These are phyloP conservation scores for Cucumis melo DNA, from an alignment of 306 rosid species.

Conservation along the genomic window DNA sequence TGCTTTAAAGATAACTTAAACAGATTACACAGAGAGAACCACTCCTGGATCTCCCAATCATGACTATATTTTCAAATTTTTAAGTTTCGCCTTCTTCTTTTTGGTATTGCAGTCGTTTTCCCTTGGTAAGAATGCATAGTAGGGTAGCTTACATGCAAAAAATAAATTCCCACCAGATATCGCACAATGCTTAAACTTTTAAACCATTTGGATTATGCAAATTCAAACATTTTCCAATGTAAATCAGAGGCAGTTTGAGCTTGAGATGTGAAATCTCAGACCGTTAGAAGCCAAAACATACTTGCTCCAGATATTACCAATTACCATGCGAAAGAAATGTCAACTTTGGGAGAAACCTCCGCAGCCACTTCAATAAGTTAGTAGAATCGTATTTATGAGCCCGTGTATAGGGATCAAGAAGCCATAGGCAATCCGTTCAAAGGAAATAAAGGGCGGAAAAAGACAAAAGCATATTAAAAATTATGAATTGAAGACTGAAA, in stretches of 20 bases:
- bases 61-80: not conserved
- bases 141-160: not conserved
- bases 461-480: not conserved
- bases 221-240: not conserved
- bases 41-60: not conserved
- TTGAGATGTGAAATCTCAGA: not conserved
- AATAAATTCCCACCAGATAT: not conserved
- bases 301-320: not conserved
- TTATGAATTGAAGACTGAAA: not conserved
- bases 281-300: not conserved
- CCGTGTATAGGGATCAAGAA: not conserved
- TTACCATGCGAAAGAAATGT: not conserved
- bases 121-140: not conserved
- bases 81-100: not conserved
- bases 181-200: not conserved
- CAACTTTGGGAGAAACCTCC: not conserved
- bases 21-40: not conserved
- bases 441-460: not conserved
- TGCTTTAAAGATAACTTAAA: not conserved
- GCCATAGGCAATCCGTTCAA: not conserved
- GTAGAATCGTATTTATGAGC: not conserved
- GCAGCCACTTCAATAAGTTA: not conserved
- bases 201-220: not conserved
- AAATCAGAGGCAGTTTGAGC: not conserved
- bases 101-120: not conserved